Conservation (phyloP, 2,329 filamentous ascomycete genomes). For the Blumeria graminis region DNA sequence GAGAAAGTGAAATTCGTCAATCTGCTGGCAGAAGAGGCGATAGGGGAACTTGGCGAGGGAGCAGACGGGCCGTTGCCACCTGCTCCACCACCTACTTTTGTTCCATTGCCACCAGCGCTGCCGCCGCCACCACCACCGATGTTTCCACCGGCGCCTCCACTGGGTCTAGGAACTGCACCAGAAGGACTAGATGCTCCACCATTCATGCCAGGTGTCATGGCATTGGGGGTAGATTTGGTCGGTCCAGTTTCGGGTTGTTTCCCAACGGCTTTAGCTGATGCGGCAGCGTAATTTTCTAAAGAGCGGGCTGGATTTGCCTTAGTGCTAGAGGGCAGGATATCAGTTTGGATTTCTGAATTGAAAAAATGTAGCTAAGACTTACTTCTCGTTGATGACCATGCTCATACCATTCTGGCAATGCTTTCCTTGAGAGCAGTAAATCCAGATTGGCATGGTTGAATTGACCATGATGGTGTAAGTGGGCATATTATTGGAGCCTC, state of each 20-base stretch:
- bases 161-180: background rate
- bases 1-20: too few species aligned
- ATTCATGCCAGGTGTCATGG: background rate
- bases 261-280: slow-evolving; percentile 13
- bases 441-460: slow-evolving; percentile 47
- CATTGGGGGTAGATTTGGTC: background rate
- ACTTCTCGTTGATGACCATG: slow-evolving; percentile 26
- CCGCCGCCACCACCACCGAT: background rate
- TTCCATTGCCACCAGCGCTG: background rate
- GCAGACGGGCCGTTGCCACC: background rate
- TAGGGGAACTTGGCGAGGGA: background rate
- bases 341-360: background rate
- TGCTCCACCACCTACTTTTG: background rate
- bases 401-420: slow-evolving; percentile 36
- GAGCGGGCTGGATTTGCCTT: slow-evolving; percentile 27
- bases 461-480: slow-evolving; percentile 50
- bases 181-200: background rate
- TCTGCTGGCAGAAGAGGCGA: too few species aligned
- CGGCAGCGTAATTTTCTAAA: slow-evolving; percentile 18
- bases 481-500: slow-evolving; percentile 19
- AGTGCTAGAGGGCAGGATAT: slow-evolving; percentile 6
- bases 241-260: background rate
- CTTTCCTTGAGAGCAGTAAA: slow-evolving; percentile 50
- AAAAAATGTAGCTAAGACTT: slow-evolving; percentile 14
- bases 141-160: background rate